phyloP scores from a whole-genome alignment of 345 rosid species.

The Bruguiera gymnorhiza region DNA sequence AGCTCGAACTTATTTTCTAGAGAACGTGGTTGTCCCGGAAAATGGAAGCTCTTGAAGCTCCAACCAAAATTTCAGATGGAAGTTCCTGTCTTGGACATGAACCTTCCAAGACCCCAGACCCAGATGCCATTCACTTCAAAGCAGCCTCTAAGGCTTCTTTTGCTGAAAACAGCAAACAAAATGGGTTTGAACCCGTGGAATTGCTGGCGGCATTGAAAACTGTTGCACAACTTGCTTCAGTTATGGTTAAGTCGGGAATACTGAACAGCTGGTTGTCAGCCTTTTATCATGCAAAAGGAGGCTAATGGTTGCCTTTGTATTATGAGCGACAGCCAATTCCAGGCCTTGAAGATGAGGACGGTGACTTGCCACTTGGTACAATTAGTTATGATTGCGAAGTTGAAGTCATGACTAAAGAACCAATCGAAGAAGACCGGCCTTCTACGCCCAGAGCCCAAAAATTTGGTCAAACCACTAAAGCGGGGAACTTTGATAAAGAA shows the following conservation, averaged over 20 bases:
- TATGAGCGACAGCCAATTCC: conserved; percentile 50
- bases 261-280: conserved; percentile 68
- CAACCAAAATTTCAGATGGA: not conserved
- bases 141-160: not conserved
- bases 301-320: conserved; percentile 37
- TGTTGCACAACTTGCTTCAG: conserved; percentile 37
- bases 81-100: conserved; percentile 6
- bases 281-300: conserved; percentile 56
- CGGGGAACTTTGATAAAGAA: conserved; percentile 37
- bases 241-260: conserved; percentile 45
- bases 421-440: conserved; percentile 39
- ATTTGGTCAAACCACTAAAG: conserved; percentile 34
- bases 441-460: conserved; percentile 18
- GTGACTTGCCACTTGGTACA: conserved; percentile 24
- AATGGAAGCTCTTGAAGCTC: conserved; percentile 5
- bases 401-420: conserved; percentile 40
- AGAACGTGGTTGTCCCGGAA: not conserved
- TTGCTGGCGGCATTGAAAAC: conserved; percentile 46
- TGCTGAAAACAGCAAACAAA: conserved; percentile 5
- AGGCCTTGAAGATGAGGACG: conserved; percentile 64
- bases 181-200: conserved; percentile 43
- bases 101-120: not conserved
- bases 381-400: conserved; percentile 16
- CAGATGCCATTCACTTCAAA: not conserved
- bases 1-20: conserved; percentile 1